Evolutionary conservation across 257 asterid species (phyloP).

Genomic region (Solanum pinnatisectum): DNA sequence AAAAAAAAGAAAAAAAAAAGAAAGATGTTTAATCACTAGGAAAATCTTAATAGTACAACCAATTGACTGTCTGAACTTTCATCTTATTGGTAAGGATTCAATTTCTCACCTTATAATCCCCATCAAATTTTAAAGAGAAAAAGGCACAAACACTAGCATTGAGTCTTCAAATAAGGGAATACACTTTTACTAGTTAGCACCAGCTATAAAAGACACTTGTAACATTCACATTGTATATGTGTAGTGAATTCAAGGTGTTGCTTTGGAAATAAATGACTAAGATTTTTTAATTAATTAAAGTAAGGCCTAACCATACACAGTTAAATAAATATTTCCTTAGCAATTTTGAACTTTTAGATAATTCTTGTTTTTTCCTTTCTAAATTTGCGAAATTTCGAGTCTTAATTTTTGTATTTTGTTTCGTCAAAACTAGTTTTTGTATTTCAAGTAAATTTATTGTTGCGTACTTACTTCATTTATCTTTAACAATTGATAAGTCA

Average conservation of each 20-base stretch:
- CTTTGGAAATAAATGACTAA: not conserved
- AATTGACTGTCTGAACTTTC: too few relatives aligned
- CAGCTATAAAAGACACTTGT: not conserved
- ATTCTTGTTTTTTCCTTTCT: not conserved
- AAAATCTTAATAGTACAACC: not conserved
- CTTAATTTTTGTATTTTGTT: not conserved
- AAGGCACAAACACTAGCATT: too few relatives aligned
- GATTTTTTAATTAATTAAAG: not conserved
- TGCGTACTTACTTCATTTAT: not conserved
- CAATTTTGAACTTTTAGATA: not conserved
- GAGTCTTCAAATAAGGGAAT: not conserved
- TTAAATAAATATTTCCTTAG: not conserved
- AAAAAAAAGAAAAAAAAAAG: not conserved
- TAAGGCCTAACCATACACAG: not conserved
- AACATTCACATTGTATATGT: not conserved
- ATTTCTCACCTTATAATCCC: accelerated
- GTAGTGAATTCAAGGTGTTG: too few relatives aligned
- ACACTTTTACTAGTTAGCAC: not conserved
- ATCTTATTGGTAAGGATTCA: accelerated
- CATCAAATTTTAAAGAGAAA: not conserved
- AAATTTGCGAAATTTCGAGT: not conserved
- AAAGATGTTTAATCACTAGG: not conserved
- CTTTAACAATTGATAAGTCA: not conserved
- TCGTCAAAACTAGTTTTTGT: not conserved
- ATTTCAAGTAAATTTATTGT: not conserved